Evolutionary conservation across 2,329 filamentous ascomycete genomes (phyloP), one percentile per base, ranked within the genome.

Genomic region (Amauroascus niger): DNA sequence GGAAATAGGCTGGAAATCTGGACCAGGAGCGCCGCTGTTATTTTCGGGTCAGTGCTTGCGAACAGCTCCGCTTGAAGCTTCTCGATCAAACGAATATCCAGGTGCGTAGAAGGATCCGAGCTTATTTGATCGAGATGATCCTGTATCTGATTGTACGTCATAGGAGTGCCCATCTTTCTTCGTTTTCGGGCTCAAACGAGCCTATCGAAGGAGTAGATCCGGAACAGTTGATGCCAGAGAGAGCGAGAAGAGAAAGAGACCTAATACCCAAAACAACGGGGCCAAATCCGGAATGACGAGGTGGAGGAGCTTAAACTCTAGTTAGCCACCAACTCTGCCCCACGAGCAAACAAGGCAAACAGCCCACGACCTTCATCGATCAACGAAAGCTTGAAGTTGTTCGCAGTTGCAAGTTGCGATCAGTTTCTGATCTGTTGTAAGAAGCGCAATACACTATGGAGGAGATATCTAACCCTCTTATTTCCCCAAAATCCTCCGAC

Each of bases 401-500:
- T n/a, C n/a, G n/a, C n/a, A n/a, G n/a, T n/a, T n/a, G n/a, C n/a
- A n/a, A n/a, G n/a, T n/a, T n/a, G n/a, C n/a, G n/a, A n/a, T n/a
- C n/a, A n/a, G 16, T 24, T 35, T 22, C 45, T 20, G 2, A 47
- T 14, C n/a, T 22, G 16, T 6, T 47, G 28, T 13, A n/a, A 47
- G 16, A 37, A 26, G 20, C 49, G 40, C 13, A 20, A n/a, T 16
- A 6, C 18, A 39, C 7, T 37, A 83, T 83, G 78, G 74, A 74
- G 54, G 69, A 74, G 57, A 59, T 67, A 9, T 37, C 60, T 16
- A 83, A 82, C 61, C 74, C 81, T 51, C 76, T 87, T 57, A 67
- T 88, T 45, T 87, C 84, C 5, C 77, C 76, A 55, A 85, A 82
- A 69, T 78, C 81, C 4, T 81, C 81, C 40, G 87, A 93, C 69